A percentile compares a stretch with the other conserved stretches of the same genome.
Conservation (phyloP, 768 basidiomycete species). For the Rhodosporidiobolus sp. region DNA sequence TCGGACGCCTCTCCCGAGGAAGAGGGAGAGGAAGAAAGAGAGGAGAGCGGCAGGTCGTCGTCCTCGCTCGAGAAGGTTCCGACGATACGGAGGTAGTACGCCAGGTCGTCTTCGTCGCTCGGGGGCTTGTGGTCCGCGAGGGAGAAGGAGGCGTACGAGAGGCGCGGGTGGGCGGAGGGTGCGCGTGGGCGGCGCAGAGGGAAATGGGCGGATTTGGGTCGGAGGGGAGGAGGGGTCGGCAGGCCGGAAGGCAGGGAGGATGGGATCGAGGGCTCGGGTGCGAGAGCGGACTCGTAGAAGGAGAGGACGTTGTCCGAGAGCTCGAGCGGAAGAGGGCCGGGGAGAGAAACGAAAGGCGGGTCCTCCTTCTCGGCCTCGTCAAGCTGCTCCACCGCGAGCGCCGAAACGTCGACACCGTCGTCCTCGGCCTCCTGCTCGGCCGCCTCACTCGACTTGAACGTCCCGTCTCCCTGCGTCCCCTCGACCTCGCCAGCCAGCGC, state of each 20-base stretch:
- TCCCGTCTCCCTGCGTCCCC: neutral
- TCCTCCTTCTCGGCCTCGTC: neutral
- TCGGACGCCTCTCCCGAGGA: no score
- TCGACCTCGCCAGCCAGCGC: neutral
- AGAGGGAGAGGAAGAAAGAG: neutral
- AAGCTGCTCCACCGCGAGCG: neutral
- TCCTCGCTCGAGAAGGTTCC: slow-evolving; percentile 30
- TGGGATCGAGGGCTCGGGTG: no score
- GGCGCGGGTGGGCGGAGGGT: neutral
- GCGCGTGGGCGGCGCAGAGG: slow-evolving; percentile 23
- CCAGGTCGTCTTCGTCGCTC: slow-evolving; percentile 26
- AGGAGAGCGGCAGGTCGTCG: slow-evolving; percentile 2
- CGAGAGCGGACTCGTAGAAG: no score
- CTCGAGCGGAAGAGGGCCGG: neutral
- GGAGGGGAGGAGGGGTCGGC: neutral
- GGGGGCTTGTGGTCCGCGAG: no score
- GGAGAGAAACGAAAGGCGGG: neutral
- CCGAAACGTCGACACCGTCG: neutral
- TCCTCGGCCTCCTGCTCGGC: neutral
- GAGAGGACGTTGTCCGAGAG: neutral
- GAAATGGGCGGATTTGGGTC: neutral
- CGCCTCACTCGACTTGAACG: neutral
- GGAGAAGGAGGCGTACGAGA: no score
- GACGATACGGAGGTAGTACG: slow-evolving; percentile 21
- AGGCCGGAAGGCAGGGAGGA: neutral